A percentile compares a stretch with the other conserved stretches of the same genome.
Conservation (phyloP, 805 yeast genomes). For the Metschnikowia picachoensis region DNA sequence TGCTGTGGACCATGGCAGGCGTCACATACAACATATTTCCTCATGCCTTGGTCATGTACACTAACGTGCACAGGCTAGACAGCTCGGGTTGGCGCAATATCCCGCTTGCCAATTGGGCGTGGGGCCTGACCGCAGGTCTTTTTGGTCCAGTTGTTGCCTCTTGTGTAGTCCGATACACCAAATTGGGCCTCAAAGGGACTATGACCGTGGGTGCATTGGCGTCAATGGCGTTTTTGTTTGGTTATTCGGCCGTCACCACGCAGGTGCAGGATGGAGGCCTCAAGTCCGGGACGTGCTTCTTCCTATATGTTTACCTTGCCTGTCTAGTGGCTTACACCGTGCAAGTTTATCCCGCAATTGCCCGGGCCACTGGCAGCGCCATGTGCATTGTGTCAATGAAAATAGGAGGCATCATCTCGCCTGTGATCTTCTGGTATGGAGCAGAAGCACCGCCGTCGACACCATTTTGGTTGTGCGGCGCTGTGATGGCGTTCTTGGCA, state of each 20-base stretch:
- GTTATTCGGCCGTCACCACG: slow-evolving; percentile 18
- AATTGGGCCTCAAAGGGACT: slow-evolving; percentile 55
- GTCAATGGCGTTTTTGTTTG: slow-evolving; percentile 21
- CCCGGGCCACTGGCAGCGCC: slow-evolving; percentile 35
- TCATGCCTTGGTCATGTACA: too few relatives aligned
- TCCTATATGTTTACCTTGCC: slow-evolving; percentile 14
- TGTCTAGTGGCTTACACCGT: slow-evolving; percentile 24
- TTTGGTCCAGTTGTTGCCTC: slow-evolving; percentile 8
- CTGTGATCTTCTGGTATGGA: slow-evolving; percentile 30
- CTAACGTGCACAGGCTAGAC: too few relatives aligned
- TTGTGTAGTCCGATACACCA: slow-evolving; percentile 13
- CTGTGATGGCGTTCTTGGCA: slow-evolving; percentile 30
- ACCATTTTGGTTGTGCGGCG: slow-evolving; percentile 36
- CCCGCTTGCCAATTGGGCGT: too few relatives aligned
- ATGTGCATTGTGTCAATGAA: slow-evolving; percentile 29
- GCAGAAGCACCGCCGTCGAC: slow-evolving; percentile 14
- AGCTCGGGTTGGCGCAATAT: too few relatives aligned
- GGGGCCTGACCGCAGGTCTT: background rate
- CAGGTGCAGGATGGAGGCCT: slow-evolving; percentile 19
- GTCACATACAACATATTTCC: too few relatives aligned
- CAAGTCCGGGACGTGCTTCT: slow-evolving; percentile 16
- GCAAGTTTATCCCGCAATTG: slow-evolving; percentile 32
- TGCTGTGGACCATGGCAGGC: too few relatives aligned
- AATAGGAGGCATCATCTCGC: slow-evolving; percentile 28
- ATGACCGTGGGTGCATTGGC: slow-evolving; percentile 30